Base-by-base conservation (phyloP, 1,139 yeast species). In the Blastobotrys apis region DNA sequence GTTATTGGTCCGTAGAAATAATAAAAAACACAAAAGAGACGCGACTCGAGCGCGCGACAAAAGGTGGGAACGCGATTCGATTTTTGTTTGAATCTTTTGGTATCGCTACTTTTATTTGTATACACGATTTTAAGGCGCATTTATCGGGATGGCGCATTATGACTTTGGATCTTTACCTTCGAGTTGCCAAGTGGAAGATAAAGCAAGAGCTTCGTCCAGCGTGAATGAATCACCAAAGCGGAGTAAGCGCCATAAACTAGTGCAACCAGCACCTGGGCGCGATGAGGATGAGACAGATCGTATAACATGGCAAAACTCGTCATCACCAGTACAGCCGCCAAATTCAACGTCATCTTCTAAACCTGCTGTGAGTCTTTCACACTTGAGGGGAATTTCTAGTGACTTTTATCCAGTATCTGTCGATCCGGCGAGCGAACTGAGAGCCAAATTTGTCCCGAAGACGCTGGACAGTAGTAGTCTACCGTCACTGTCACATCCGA, bases 121-220 rank as follows among this genome's bases (percentile, higher is more conserved):
- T n/a, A n/a, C n/a, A n/a, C n/a, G n/a, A n/a, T n/a, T n/a, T n/a
- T n/a, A n/a, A n/a, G n/a, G n/a, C n/a, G n/a, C n/a, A n/a, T n/a
- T n/a, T n/a, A n/a, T n/a, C n/a, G n/a, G n/a, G n/a, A n/a, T n/a
- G 22, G 35, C 35, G 44, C 44, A 41, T 30, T 41, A 34, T 30
- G 44, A 41, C 22, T 41, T 41, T 30, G 44, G 44, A 6, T 13
- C 39, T 13, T 22, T 41, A 20, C 44, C 44, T 8, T 27, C 39
- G 8, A 41, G 44, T 30, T 41, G 44, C 22, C 12, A 34, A 21
- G n/a, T 34, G 20, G 22, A 25, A 12, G 23, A 9, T 21, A 21
- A 13, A 17, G 17, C 34, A 12, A 5, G 34, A 15, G 10, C 35
- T 6, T 30, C 30, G 9, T 30, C 35, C 10, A 23, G 5, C 3